Conservation (phyloP, 2,329 filamentous ascomycete genomes). For the Anthostomella pinea region DNA sequence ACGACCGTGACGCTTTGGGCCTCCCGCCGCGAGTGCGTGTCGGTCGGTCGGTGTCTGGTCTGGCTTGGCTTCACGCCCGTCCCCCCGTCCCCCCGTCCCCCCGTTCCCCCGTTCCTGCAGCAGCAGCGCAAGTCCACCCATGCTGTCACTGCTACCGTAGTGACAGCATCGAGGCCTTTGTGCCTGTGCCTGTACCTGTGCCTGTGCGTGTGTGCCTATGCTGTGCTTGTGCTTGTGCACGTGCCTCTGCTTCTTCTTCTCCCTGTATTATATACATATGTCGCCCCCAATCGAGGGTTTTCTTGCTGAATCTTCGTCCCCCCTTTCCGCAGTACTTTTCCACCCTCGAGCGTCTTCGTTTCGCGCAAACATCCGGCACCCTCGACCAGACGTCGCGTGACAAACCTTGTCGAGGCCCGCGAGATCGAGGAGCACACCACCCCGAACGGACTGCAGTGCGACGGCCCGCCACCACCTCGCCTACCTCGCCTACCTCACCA, state of each 20-base stretch:
- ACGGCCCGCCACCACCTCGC: constrained; percentile 3
- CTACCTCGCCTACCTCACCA: constrained; percentile 20
- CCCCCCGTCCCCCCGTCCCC: too few relatives aligned
- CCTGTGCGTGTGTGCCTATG: too few relatives aligned
- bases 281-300: constrained; percentile 1
- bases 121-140: too few relatives aligned
- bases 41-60: constrained; percentile 14
- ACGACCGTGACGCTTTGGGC: constrained; percentile 19
- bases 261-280: background rate
- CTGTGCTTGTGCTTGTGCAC: too few relatives aligned
- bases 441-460: constrained; percentile 8
- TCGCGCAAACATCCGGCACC: constrained; percentile 45
- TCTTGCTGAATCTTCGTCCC: constrained; percentile 18
- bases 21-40: constrained; percentile 19
- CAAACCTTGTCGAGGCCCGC: constrained; percentile 7
- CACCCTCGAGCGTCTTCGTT: constrained; percentile 55
- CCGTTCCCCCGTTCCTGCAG: constrained; percentile 26
- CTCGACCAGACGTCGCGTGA: constrained; percentile 13
- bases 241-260: too few relatives aligned
- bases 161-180: too few relatives aligned
- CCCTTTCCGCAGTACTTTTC: constrained; percentile 52
- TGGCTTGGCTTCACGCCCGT: constrained; percentile 12
- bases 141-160: too few relatives aligned
- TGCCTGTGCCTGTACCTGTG: too few relatives aligned
- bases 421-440: constrained; percentile 10